A percentile compares a stretch with the other conserved stretches of the same genome.
phyloP scores from a whole-genome alignment of 2,329 filamentous ascomycete genomes.

The Alternaria brassicae region DNA sequence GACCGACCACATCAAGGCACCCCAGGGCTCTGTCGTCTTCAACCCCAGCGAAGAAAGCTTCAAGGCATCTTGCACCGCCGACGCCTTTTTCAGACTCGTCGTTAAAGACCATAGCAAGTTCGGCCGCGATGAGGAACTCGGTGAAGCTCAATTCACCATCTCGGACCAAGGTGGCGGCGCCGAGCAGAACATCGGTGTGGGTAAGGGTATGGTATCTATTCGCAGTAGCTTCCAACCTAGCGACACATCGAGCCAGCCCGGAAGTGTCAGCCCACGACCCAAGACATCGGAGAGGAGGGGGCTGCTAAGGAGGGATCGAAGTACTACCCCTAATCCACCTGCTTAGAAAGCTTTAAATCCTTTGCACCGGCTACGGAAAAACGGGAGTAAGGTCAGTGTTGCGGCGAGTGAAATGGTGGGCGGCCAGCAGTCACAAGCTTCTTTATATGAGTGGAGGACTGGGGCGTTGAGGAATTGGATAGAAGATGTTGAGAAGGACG shows the following conservation, averaged over 20 bases:
- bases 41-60: conserved; percentile 68
- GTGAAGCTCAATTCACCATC: conserved; percentile 89
- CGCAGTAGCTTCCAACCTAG: conserved; percentile 73
- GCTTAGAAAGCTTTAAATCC: conserved; percentile 3
- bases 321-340: conserved; percentile 4
- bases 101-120: conserved; percentile 88
- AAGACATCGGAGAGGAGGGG: conserved; percentile 47
- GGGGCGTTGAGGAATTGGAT: conserved; percentile 4
- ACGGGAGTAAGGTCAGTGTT: background rate
- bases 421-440: background rate
- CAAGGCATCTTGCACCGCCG: conserved; percentile 77
- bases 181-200: conserved; percentile 78
- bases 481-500: background rate
- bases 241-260: conserved; percentile 46
- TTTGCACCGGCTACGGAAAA: background rate
- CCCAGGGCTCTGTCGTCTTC: conserved; percentile 64
- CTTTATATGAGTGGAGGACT: background rate
- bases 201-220: conserved; percentile 73
- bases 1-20: conserved; percentile 85
- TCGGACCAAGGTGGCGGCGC: conserved; percentile 73
- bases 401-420: background rate
- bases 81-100: conserved; percentile 83
- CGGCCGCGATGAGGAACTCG: conserved; percentile 81
- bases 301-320: conserved; percentile 52
- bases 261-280: conserved; percentile 40